Conservation (phyloP, 1,284 basidiomycete genomes). For the Ustilago cynodontis region DNA sequence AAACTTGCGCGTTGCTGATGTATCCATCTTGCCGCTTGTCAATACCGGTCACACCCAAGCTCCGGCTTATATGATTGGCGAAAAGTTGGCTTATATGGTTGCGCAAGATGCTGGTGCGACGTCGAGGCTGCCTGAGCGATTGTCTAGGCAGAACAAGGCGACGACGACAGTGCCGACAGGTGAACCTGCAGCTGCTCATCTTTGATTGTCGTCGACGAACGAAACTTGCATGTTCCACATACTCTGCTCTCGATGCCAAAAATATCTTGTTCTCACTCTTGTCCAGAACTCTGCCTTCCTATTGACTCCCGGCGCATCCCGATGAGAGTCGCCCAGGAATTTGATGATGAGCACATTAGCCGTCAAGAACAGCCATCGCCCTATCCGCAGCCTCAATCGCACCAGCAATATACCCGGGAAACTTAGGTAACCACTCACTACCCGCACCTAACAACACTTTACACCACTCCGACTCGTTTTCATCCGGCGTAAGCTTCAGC, state of each 20-base stretch:
- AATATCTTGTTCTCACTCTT: too few relatives aligned
- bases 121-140: too few relatives aligned
- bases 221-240: too few relatives aligned
- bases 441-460: neutral
- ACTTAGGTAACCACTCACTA: slow-evolving; percentile 1
- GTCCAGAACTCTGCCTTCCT: too few relatives aligned
- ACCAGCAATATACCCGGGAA: slow-evolving; percentile 9
- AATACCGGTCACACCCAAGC: neutral
- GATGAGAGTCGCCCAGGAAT: too few relatives aligned
- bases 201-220: neutral
- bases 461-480: neutral
- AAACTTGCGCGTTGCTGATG: neutral
- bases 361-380: neutral
- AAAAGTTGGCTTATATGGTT: slow-evolving; percentile 1
- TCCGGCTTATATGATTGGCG: neutral
- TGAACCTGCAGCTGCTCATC: neutral
- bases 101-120: neutral
- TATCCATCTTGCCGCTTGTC: neutral
- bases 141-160: too few relatives aligned
- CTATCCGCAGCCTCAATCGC: slow-evolving; percentile 9
- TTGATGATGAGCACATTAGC: neutral
- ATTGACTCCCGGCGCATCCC: too few relatives aligned
- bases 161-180: too few relatives aligned
- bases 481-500: slow-evolving; percentile 1
- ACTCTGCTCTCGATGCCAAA: too few relatives aligned